These are phyloP conservation scores for Cornus suecica DNA, from an alignment of 148 eudicot species.

Conservation along the genomic window DNA sequence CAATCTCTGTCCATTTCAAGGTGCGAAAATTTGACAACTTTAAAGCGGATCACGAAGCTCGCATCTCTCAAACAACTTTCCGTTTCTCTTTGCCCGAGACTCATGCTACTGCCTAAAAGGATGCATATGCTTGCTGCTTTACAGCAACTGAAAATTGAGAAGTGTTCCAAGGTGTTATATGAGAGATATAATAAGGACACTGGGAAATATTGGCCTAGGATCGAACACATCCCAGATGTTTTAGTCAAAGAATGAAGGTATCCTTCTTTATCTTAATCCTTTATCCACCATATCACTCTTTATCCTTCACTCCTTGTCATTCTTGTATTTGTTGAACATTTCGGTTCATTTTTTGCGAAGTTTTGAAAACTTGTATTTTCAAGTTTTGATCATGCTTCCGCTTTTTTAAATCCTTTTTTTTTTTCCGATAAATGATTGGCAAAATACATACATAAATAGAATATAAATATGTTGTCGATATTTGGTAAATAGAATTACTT, in stretches of 20 bases:
- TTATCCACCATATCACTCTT: too few species aligned
- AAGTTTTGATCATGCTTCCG: too few species aligned
- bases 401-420: too few species aligned
- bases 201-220: constrained; percentile 20
- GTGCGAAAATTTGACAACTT: background rate
- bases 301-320: too few species aligned
- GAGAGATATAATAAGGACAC: constrained; percentile 8
- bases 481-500: too few species aligned
- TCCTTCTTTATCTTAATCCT: background rate
- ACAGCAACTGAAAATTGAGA: background rate
- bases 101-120: constrained; percentile 22
- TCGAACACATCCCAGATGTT: constrained; percentile 10
- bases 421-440: too few species aligned
- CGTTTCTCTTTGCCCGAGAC: too few species aligned
- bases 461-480: too few species aligned
- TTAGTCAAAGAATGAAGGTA: background rate
- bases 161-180: background rate
- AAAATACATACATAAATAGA: too few species aligned
- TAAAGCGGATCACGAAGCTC: constrained; percentile 16
- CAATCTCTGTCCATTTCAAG: background rate
- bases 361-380: too few species aligned
- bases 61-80: background rate
- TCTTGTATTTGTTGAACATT: too few species aligned
- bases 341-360: too few species aligned
- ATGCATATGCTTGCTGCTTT: constrained; percentile 16